Base-by-base conservation (phyloP, 2,329 filamentous ascomycete species). In the Aspergillus sclerotialis region DNA sequence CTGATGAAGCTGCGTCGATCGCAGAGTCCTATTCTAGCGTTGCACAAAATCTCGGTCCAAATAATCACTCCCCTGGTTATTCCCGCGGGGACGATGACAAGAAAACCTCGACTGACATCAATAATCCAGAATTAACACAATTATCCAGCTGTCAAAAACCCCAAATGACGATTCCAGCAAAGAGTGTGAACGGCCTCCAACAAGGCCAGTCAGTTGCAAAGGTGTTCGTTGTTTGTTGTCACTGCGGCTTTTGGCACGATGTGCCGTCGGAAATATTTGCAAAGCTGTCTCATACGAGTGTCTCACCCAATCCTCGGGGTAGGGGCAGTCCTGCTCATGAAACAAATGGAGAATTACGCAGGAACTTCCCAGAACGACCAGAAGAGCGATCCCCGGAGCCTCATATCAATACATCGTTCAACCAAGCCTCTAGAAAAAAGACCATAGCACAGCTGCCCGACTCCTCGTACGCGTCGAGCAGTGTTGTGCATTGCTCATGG, bases 401-500 rank as follows among this genome's bases (percentile, higher is more conserved):
- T n/a, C n/a, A n/a, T n/a, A n/a, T n/a, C n/a, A n/a, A n/a, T n/a
- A n/a, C n/a, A n/a, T n/a, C n/a, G n/a, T n/a, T 24, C 23, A 24
- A 8, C 23, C 23, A 24, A n/a, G 8, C 23, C 8, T n/a, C 2
- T 8, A 24, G n/a, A 24, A 24, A 32, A 40, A 32, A 28, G 13
- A 38, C 13, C 27, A 37, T 29, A n/a, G 2, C 37, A 24, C 38
- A 33, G 35, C 21, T 43, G 10, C 36, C 30, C 10, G 44, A 43
- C 18, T 35, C 35, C 7, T 38, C 40, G 13, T 28, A 30, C n/a
- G 29, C 36, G 15, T 35, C 46, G 7, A 45, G 44, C 38, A 79
- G 78, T 43, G 75, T 71, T 50, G 75, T 82, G 16, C 75, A 73
- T 44, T 85, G 81, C 53, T 80, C 80, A 7, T 85, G 82, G 82